phyloP scores from a whole-genome alignment of 306 rosid genomes.

The Gastrolobium bilobum region DNA sequence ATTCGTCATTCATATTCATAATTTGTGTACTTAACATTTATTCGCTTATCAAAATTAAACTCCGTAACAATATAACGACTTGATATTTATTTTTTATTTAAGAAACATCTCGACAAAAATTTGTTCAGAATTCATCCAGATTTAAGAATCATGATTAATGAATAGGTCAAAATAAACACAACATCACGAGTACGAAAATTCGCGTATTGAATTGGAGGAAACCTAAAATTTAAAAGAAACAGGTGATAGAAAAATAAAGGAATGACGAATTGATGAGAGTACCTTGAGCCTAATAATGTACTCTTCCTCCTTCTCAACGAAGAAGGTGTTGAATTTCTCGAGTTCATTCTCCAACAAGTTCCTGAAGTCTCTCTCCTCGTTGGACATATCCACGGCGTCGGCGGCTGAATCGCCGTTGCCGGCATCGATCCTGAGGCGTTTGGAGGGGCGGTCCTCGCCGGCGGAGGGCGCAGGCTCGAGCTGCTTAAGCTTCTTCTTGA shows the following conservation, averaged over 20 bases:
- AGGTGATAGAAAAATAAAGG: not conserved
- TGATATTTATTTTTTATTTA: not conserved
- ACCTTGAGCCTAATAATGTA: conserved; percentile 95
- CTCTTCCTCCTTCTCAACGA: conserved; percentile 96
- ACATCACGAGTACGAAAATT: not conserved
- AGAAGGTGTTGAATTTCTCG: conserved; percentile 89
- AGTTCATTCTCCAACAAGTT: conserved; percentile 81
- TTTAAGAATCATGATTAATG: not conserved
- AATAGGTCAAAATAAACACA: not conserved
- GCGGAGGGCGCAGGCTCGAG: conserved; percentile 60
- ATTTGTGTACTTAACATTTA: not conserved
- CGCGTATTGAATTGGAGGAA: conserved; percentile 1
- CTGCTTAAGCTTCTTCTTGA: conserved; percentile 87
- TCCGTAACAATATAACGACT: not conserved
- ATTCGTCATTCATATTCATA: conserved; percentile 6
- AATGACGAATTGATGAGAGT: not conserved
- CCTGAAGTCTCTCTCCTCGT: conserved; percentile 77
- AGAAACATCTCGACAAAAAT: not conserved
- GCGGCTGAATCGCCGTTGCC: not conserved
- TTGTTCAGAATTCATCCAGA: not conserved
- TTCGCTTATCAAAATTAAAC: not conserved
- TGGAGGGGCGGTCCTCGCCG: conserved; percentile 55
- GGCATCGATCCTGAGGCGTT: conserved; percentile 64
- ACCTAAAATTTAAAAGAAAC: not conserved
- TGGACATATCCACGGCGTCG: conserved; percentile 53